These are phyloP conservation scores for Starmerella ratchasimensis DNA, from an alignment of 805 yeast genomes.

Conservation along the genomic window DNA sequence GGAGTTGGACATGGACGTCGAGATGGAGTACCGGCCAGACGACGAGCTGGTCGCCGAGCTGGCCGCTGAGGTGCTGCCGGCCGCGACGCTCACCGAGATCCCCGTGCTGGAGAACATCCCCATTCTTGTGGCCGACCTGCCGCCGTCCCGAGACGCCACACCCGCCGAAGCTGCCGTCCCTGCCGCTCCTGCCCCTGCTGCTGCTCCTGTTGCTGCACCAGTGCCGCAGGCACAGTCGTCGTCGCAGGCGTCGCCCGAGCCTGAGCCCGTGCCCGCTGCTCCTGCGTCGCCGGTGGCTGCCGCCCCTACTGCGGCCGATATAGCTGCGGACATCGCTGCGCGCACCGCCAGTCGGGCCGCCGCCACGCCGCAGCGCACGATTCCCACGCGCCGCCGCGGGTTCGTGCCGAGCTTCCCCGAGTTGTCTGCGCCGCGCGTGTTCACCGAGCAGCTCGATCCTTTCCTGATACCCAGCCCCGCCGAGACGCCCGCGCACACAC, in stretches of 20 bases:
- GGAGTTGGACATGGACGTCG: slow-evolving; percentile 4
- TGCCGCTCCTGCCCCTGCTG: neutral
- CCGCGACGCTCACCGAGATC: too few relatives aligned
- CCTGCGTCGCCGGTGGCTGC: neutral
- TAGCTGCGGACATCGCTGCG: neutral
- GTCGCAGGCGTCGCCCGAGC: neutral
- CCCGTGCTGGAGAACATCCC: too few relatives aligned
- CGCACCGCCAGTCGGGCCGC: neutral
- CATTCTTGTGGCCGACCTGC: too few relatives aligned
- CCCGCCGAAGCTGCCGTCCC: neutral
- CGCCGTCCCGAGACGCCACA: neutral
- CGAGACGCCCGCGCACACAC: slow-evolving; percentile 6
- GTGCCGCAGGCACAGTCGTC: too few relatives aligned
- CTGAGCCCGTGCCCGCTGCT: neutral
- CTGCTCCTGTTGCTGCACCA: too few relatives aligned
- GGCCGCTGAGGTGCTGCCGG: slow-evolving; percentile 1
- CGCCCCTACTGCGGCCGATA: neutral
- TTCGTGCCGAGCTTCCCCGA: slow-evolving; percentile 15
- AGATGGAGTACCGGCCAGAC: slow-evolving; percentile 1
- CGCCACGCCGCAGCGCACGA: neutral
- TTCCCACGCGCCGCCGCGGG: slow-evolving; percentile 10
- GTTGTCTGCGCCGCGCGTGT: slow-evolving; percentile 13
- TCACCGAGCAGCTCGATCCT: slow-evolving; percentile 17
- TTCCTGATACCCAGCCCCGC: slow-evolving; percentile 10
- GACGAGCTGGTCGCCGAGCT: slow-evolving; percentile 4